Evolutionary conservation across 805 yeast species (phyloP), one percentile per base, ranked within the genome.

Genomic region (Kluyveromyces nonfermentans): DNA sequence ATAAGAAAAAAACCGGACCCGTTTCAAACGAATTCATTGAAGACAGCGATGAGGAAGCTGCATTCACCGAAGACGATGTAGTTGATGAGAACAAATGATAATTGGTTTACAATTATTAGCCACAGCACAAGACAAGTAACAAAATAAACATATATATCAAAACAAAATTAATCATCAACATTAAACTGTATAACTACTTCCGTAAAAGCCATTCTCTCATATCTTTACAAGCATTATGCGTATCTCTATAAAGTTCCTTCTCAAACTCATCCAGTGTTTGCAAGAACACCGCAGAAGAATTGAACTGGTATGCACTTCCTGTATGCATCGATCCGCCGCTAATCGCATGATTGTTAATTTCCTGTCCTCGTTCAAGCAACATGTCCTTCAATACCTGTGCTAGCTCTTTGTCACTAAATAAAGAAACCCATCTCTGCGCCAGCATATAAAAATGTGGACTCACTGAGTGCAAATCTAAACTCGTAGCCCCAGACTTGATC

Each of bases 251-350:
- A 18, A 84, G 54, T 30, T 61, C 63, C 59, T 76, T 81, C 55
- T 88, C 97, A 58, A 77, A 81, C 54, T 81, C 86, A 57, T 88
- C 97, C 48, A 88, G 65, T 4, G 80, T 77, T 46, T 74, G 68
- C 37, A 85, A 53, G 52, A 88, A 84, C 43, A 51, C 51, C 7
- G 46, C 46, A 10, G 44, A 43, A 17, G 45, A 49, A 34, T 44
- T 41, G 40, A 34, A 16, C 35, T 45, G 35, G 38, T 42, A 18
- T 21, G 32, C n/a, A 43, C 71, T 66, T 48, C 67, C 65, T 46
- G 75, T 66, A 50, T 72, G 74, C 59, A 20, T 36, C 31, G 30
- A 7, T 31, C 47, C 20, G 50, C 54, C 51, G 39, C 55, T 58
- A 17, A 50, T 42, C 8, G 94, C 87, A 52, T 71, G 75, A 56